Conservation (phyloP, 352 stramenopile species). For the Globisporangium emineosum region DNA sequence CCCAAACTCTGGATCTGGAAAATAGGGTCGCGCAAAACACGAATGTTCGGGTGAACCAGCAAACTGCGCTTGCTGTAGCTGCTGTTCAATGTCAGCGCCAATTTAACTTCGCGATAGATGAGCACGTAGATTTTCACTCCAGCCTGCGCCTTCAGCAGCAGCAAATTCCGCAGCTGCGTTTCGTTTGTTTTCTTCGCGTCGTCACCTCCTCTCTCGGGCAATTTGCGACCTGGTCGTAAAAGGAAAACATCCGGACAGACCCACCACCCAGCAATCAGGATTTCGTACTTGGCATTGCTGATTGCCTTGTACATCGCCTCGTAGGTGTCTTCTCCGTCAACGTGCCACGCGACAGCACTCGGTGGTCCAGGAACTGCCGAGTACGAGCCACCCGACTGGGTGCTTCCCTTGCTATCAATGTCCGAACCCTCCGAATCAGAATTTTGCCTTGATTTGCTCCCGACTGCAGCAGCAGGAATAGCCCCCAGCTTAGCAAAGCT, state of each 20-base stretch:
- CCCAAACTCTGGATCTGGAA: slow-evolving; percentile 88
- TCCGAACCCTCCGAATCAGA: slow-evolving; percentile 17
- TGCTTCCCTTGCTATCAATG: slow-evolving; percentile 53
- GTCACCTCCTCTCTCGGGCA: slow-evolving; percentile 36
- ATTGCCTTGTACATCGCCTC: slow-evolving; percentile 87
- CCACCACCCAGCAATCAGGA: slow-evolving; percentile 91
- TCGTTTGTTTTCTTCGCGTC: slow-evolving; percentile 56
- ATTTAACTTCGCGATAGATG: slow-evolving; percentile 89
- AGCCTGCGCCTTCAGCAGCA: slow-evolving; percentile 75
- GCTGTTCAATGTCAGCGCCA: slow-evolving; percentile 87
- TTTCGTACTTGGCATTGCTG: slow-evolving; percentile 80
- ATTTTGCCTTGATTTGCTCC: slow-evolving; percentile 10
- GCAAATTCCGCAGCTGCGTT: slow-evolving; percentile 68
- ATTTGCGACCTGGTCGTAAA: slow-evolving; percentile 55
- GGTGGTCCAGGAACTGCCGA: slow-evolving; percentile 36
- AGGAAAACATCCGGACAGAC: slow-evolving; percentile 85
- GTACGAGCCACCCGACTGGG: slow-evolving; percentile 58
- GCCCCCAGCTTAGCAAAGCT: slow-evolving; percentile 29
- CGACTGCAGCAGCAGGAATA: slow-evolving; percentile 13
- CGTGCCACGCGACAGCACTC: slow-evolving; percentile 77
- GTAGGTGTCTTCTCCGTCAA: slow-evolving; percentile 86
- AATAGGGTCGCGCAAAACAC: slow-evolving; percentile 87
- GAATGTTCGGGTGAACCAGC: slow-evolving; percentile 84
- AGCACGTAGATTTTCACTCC: slow-evolving; percentile 90
- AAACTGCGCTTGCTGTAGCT: slow-evolving; percentile 81